Evolutionary conservation across 2,329 filamentous ascomycete genomes (phyloP).

Genomic region (Pezicula carpinea): DNA sequence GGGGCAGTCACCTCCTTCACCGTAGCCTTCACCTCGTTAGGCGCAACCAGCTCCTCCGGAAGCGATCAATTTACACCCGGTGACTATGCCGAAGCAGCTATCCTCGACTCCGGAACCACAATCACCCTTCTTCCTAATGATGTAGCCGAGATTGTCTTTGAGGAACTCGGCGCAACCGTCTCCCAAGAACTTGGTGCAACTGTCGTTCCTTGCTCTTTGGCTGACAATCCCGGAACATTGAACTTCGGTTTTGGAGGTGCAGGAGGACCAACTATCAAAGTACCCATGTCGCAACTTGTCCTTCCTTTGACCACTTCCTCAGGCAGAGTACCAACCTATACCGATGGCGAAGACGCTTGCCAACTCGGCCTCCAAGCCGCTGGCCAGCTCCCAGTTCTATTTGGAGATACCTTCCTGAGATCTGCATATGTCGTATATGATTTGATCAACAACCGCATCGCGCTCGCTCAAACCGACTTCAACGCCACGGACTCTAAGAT

Average conservation of each 20-base stretch:
- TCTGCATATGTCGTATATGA: constrained; percentile 48
- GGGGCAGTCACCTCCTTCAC: constrained; percentile 6
- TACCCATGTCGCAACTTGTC: constrained; percentile 40
- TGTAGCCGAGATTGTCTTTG: constrained; percentile 41
- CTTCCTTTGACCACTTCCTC: constrained; percentile 20
- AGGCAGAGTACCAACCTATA: constrained; percentile 25
- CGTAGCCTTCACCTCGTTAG: constrained; percentile 12
- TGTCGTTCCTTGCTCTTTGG: constrained; percentile 38
- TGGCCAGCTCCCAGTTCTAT: constrained; percentile 11
- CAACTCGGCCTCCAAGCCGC: constrained; percentile 24
- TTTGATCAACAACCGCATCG: constrained; percentile 42
- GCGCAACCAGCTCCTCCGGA: constrained; percentile 6
- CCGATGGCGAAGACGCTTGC: constrained; percentile 27
- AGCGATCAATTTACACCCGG: constrained; percentile 7
- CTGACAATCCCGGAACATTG: constrained; percentile 32
- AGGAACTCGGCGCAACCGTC: constrained; percentile 38
- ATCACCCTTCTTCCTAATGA: constrained; percentile 56
- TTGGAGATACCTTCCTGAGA: constrained; percentile 47
- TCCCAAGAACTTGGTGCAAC: constrained; percentile 37
- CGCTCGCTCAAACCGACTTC: constrained; percentile 39
- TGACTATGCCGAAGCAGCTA: constrained; percentile 37
- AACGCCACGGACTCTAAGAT: constrained; percentile 25
- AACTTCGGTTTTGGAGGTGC: constrained; percentile 40
- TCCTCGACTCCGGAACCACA: constrained; percentile 60
- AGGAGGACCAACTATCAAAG: constrained; percentile 35